Evolutionary conservation across 345 rosid species (phyloP).

Genomic region (Raphanus raphanistrum): DNA sequence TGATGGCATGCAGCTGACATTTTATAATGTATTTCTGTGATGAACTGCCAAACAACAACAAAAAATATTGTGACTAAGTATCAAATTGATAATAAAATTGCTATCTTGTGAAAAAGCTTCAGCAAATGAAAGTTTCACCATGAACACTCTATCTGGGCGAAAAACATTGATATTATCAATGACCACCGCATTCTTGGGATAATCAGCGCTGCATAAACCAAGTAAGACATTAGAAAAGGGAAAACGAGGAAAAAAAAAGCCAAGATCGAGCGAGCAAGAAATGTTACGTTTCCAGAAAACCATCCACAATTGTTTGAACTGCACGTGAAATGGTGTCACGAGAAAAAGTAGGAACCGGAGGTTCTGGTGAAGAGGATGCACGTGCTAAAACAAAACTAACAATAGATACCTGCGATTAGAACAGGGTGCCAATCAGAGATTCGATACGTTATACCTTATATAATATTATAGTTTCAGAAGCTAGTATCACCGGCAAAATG

Average conservation of each 20-base stretch:
- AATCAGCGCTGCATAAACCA: constrained; percentile 54
- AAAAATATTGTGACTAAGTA: constrained; percentile 11
- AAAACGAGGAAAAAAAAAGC: constrained; percentile 22
- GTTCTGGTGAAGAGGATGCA: constrained; percentile 64
- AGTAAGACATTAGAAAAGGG: constrained; percentile 21
- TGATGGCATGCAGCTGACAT: constrained; percentile 70
- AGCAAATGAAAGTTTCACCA: constrained; percentile 51
- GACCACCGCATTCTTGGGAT: constrained; percentile 48
- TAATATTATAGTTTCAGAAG: neutral
- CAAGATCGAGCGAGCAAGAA: constrained; percentile 15
- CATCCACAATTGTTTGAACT: constrained; percentile 81
- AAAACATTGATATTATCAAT: constrained; percentile 80
- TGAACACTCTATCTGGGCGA: constrained; percentile 90
- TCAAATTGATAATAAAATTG: constrained; percentile 11
- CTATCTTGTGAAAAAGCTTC: constrained; percentile 2
- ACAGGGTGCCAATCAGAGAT: constrained; percentile 12
- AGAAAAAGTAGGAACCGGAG: constrained; percentile 67
- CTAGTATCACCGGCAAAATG: constrained; percentile 16
- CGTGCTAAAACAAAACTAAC: constrained; percentile 76
- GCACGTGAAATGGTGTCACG: constrained; percentile 58
- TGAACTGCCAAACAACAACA: constrained; percentile 57
- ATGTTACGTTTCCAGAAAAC: constrained; percentile 78
- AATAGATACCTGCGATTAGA: constrained; percentile 70
- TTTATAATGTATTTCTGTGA: constrained; percentile 80
- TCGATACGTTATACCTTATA: neutral